phyloP scores from a whole-genome alignment of 176 grass and related monocot genomes.

The Aechmea fasciata region DNA sequence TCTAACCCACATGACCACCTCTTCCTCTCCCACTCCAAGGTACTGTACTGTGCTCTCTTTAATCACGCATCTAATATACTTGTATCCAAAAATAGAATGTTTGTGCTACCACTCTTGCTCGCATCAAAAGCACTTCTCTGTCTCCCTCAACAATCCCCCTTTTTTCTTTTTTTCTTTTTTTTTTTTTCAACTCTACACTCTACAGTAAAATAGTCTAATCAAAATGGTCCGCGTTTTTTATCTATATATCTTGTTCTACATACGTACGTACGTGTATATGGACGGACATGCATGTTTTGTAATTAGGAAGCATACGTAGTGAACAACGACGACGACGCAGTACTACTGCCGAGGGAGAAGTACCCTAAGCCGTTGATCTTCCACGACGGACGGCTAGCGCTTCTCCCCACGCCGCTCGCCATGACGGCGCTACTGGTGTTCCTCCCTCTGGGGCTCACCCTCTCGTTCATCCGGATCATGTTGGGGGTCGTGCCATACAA shows the following conservation, averaged over 20 bases:
- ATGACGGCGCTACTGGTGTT: conserved; percentile 57
- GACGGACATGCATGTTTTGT: too few relatives aligned
- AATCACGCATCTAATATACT: too few relatives aligned
- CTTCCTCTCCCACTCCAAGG: conserved; percentile 57
- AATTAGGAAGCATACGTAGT: conserved; percentile 51
- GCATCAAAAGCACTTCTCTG: too few relatives aligned
- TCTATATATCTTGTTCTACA: too few relatives aligned
- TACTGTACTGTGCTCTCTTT: conserved; percentile 8
- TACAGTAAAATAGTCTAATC: too few relatives aligned
- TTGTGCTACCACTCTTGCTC: too few relatives aligned
- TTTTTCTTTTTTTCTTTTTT: too few relatives aligned
- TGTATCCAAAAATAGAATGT: too few relatives aligned
- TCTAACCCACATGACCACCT: conserved; percentile 22
- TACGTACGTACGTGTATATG: too few relatives aligned
- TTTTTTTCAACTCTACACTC: too few relatives aligned
- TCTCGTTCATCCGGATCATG: conserved; percentile 46
- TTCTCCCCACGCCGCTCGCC: conserved; percentile 52
- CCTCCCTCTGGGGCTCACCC: conserved; percentile 47
- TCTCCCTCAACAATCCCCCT: too few relatives aligned
- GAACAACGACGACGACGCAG: conserved; percentile 30
- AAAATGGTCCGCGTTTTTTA: too few relatives aligned
- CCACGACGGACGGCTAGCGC: conserved; percentile 78
- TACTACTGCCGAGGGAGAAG: conserved; percentile 36
- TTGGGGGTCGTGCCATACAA: conserved; percentile 58
- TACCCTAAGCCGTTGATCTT: conserved; percentile 91